Base-by-base conservation (phyloP, 331 rosid species). In the Saraca asoca region DNA sequence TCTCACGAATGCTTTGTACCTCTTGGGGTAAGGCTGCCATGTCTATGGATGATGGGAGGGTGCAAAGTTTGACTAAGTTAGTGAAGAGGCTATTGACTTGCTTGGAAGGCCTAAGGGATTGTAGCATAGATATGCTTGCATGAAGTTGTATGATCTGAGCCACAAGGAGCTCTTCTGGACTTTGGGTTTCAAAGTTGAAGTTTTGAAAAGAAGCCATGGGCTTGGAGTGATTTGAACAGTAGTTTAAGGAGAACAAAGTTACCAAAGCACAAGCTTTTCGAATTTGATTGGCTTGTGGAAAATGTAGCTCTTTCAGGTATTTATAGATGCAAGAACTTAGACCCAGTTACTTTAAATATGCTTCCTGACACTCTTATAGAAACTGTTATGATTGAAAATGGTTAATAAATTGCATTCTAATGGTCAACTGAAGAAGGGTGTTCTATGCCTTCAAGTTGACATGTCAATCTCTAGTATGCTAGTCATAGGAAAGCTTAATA, bases 41-140 rank as follows among this genome's bases (percentile, higher is more conserved):
- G 52, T 90, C 83, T 31, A 87, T 79, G 62, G 83, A 48, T 8
- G 83, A 80, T 24, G 92, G 91, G 14, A 68, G 81, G 19, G 42
- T 83, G 73, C 97, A 90, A 0, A 85, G 63, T 15, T 82, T 76
- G 12, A 87, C 97, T 0, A 90, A 72, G 60, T 85, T 71, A 17
- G 82, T 82, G 72, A 87, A 80, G 42, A 90, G 89, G 51, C 62
- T 55, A 45, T 87, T 88, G 66, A 85, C 90, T 82, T 85, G 82
- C 43, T 83, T 80, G 14, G 88, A 87, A 17, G 92, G 90, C 35
- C 58, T 68, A 2, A 90, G 87, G 12, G 83, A 79, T 19, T 87
- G 87, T 5, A 90, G 87, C 59, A 81, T 83, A 0, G 91, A 82
- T 19, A 90, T 82, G 66, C 67, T 77, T 49, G 71, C 83, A 63